Base-by-base conservation (phyloP, 2,329 filamentous ascomycete genomes). In the Fusarium algeriense region DNA sequence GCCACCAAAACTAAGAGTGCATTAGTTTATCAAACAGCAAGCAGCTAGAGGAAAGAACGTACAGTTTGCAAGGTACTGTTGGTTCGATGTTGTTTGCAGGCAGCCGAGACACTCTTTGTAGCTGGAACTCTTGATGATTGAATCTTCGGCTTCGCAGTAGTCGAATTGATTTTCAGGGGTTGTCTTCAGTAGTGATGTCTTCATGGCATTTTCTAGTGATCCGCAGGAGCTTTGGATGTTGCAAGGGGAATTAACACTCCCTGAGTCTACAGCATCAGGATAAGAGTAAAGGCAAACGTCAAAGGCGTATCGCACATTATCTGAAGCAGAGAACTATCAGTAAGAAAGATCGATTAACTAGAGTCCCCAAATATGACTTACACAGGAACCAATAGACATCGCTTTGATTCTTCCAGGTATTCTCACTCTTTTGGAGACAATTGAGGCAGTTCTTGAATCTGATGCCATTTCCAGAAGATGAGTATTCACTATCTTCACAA, bases 61-160 rank as follows among this genome's bases (percentile, higher is more conserved):
- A 87, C 86, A 87, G 70, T 88, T 88, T 5, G 84, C 78, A 4
- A 87, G 74, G 44, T 85, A 87, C 5, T 67, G 74, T 55, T 86
- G 83, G 8, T 81, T 71, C 0, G 76, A 64, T 20, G 80, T 84
- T 0, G 81, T 75, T n/a, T 79, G 77, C 7, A 88, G 78, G 34
- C 86, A 88, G 17, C 79, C 71, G 2, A 82, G 73, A 45, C 86
- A 87, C 0, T 79, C 67, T 19, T 81, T 75, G 10, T 83, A 74
- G 28, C 77, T 75, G 0, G 72, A 26, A 3, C 76, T 73, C 8
- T 73, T 68, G 34, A 86, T 82, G 0, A 65, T 71, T 0, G 75
- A 76, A n/a, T 79, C 73, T 14, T 81, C 78, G 0, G 82, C 82
- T 0, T 77, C 69, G 71, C 86, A 87, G 58, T 85, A 87, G 5